Evolutionary conservation across 75 land plant species (phyloP).

Genomic region (Gnetum montanum): DNA sequence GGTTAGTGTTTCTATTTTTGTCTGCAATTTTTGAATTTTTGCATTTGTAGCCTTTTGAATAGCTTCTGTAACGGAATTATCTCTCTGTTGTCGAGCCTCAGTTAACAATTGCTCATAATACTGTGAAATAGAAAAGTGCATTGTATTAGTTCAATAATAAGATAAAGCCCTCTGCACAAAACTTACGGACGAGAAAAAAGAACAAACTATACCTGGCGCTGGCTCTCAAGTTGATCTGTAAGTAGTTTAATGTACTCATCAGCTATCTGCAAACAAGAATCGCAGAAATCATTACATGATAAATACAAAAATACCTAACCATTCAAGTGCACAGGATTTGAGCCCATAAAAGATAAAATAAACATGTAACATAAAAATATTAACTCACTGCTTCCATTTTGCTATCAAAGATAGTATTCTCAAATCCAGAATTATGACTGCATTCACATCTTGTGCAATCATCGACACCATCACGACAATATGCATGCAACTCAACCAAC

Average conservation of each 20-base stretch:
- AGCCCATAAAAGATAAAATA: too few relatives aligned
- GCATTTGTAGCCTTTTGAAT: conserved; percentile 46
- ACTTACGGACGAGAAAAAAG: too few relatives aligned
- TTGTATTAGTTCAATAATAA: too few relatives aligned
- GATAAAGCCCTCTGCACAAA: too few relatives aligned
- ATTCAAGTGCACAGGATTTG: too few relatives aligned
- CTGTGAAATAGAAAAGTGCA: too few relatives aligned
- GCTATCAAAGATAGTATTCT: conserved; percentile 49
- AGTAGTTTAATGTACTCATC: conserved; percentile 80
- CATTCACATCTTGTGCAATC: conserved; percentile 43
- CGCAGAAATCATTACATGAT: too few relatives aligned
- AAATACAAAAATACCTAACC: too few relatives aligned
- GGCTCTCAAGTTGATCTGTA: conserved; percentile 79
- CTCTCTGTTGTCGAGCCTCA: conserved; percentile 58
- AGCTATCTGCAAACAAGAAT: conserved; percentile 47
- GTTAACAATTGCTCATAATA: conserved; percentile 62
- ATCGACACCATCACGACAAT: conserved; percentile 54
- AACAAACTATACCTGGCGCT: conserved; percentile 65
- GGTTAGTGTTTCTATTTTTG: conserved; percentile 51
- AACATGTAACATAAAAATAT: too few relatives aligned
- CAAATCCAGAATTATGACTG: conserved; percentile 38
- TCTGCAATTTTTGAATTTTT: conserved; percentile 63
- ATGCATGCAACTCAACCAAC: conserved; percentile 67
- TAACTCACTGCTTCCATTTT: conserved; percentile 80
- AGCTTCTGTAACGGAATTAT: conserved; percentile 52